Base-by-base conservation (phyloP, 345 rosid genomes). In the Acer yangbiense region DNA sequence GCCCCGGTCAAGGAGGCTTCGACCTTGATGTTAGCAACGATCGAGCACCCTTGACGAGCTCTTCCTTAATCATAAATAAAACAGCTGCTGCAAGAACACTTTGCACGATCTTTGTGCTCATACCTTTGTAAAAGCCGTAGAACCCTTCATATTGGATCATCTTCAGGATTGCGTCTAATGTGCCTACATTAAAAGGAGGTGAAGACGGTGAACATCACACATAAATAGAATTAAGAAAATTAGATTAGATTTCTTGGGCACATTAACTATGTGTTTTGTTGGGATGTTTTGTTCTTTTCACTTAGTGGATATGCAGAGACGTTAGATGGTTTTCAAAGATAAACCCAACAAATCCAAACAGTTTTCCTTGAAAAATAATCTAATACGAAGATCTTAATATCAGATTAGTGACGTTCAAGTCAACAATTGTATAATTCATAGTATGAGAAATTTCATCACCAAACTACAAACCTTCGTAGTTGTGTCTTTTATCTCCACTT, bases 51-150 rank as follows among this genome's bases (percentile, higher is more conserved):
- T 81, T 86, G 41, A 94, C 97, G n/a, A 94, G 94, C 82, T 94
- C 98, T 84, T 92, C 99, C 86, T 96, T 94, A 20, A 94, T 77
- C 98, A 91, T 92, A 90, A 96, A 96, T 78, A 96, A 79, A 21
- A 92, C 91, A 23, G 98, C 97, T 58, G 98, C 98, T 0, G 98
- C 93, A 18, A 94, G 92, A 78, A 94, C 98, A 64, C 99, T 96
- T 80, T 96, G 99, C 1, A 85, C 84, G 25, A 94, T 91, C 85
- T 92, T 94, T 8, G 97, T 93, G 85, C 91, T 87, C 98, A 96
- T 96, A 43, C 99, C 99, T 78, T 94, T 91, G 91, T 96, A 96
- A 81, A 96, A 94, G 29, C 98, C 92, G 20, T 83, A 72, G 44
- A 88, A 80, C 44, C 99, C 99, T 88, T 96, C 99, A 3, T 92